Conservation (phyloP, 1,139 yeast genomes). For the Candida tropicalis region DNA sequence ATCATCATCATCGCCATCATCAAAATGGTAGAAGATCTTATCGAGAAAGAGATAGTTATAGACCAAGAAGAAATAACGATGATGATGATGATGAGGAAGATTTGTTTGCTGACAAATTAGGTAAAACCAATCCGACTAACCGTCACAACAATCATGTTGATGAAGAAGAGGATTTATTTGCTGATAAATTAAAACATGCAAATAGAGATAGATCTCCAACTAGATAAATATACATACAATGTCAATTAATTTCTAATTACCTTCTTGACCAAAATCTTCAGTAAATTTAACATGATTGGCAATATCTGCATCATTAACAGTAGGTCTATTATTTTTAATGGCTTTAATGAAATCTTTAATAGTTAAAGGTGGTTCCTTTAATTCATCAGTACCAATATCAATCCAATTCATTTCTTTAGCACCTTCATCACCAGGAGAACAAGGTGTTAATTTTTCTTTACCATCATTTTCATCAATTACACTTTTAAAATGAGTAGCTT, state of each 20-base stretch:
- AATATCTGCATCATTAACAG: constrained; percentile 85
- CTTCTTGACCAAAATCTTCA: constrained; percentile 95
- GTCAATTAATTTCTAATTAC: constrained; percentile 50
- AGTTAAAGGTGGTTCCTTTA: constrained; percentile 86
- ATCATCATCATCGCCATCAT: constrained; percentile 6
- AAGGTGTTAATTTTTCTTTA: constrained; percentile 69
- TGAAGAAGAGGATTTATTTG: constrained; percentile 20
- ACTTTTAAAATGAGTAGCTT: constrained; percentile 90
- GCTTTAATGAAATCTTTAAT: constrained; percentile 94
- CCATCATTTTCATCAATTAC: constrained; percentile 41
- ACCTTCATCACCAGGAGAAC: constrained; percentile 91
- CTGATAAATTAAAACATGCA: constrained; percentile 18
- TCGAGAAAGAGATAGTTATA: constrained; percentile 7
- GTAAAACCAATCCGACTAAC: neutral
- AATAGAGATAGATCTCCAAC: constrained; percentile 23
- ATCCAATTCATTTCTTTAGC: constrained; percentile 94
- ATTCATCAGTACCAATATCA: constrained; percentile 85
- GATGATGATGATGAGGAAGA: constrained; percentile 25
- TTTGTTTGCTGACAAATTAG: constrained; percentile 18
- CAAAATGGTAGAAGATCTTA: constrained; percentile 13
- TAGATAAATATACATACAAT: constrained; percentile 1
- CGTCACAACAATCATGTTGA: constrained; percentile 23
- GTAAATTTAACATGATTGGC: constrained; percentile 86
- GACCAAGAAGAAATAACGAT: constrained; percentile 13
- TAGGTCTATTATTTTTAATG: constrained; percentile 88